Evolutionary conservation across 148 eudicot species (phyloP), one percentile per base, ranked within the genome.

Genomic region (Simmondsia chinensis): DNA sequence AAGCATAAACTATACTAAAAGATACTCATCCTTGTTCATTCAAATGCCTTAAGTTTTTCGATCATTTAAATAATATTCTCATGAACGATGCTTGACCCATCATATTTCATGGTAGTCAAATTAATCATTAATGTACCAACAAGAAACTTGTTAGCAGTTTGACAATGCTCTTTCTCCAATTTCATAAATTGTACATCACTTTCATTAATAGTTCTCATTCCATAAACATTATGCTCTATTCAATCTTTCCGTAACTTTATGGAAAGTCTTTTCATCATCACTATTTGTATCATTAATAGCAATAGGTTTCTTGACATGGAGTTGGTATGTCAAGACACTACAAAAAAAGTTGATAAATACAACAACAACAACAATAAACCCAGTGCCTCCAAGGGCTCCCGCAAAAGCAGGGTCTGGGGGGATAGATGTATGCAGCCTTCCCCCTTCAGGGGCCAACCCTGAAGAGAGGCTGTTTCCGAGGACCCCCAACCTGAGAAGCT

Each of bases 61-160:
- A 52, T 26, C 33, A 56, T 56, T 6, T 56, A 33, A 28, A 38
- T 28, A 15, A 56, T 20, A 37, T 64, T 52, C 8, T 49, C 46
- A 11, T 45, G 48, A 44, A 65, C 52, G 5, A 11, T 22, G 0
- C 9, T 11, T 1, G 26, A 12, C 1, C 52, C 46, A 44, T 30
- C 33, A 34, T n/a, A 48, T 20, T 56, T 50, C 33, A 56, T 64
- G 46, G 27, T 50, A 7, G 56, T 49, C 6, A 64, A 23, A 4
- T 12, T 7, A 2, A 1, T 25, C 36, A 62, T 46, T 0, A 62
- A 26, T 6, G 25, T 62, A 3, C 48, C 48, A 12, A 39, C 56
- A 16, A 52, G 52, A 1, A 57, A 59, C 33, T 50, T 59, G 25
- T 42, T 61, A 4, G 21, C 36, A 20, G 33, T 17, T 9, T 29